Evolutionary conservation across 352 stramenopile species (phyloP).

Genomic region (Pythium rhizo-oryzae): DNA sequence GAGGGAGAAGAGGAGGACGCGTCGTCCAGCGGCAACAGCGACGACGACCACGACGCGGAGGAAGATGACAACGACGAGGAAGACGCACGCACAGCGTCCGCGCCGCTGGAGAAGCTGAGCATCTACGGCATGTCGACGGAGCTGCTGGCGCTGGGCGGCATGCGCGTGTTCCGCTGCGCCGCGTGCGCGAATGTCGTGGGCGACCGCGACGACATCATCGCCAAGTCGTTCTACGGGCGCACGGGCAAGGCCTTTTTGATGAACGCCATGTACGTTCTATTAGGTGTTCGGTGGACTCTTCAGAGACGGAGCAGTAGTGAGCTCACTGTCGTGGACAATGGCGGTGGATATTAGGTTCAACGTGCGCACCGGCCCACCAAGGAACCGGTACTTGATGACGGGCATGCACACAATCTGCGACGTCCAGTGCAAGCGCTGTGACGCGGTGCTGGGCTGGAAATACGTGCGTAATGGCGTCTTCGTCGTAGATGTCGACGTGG

Average conservation of each 20-base stretch:
- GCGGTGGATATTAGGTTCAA: constrained; percentile 74
- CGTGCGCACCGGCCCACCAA: constrained; percentile 47
- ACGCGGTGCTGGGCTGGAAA: constrained; percentile 79
- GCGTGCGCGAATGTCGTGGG: constrained; percentile 67
- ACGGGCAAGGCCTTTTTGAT: constrained; percentile 79
- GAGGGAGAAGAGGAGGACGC: constrained; percentile 26
- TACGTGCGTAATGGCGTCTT: constrained; percentile 51
- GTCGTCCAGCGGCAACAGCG: constrained; percentile 16
- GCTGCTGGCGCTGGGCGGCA: constrained; percentile 47
- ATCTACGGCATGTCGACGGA: constrained; percentile 44
- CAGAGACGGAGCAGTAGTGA: too few species aligned
- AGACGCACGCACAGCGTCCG: constrained; percentile 14
- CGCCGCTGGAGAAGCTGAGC: constrained; percentile 18
- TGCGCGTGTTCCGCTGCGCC: constrained; percentile 63
- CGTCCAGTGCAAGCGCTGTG: constrained; percentile 62
- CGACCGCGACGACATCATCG: constrained; percentile 69
- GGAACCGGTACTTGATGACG: constrained; percentile 79
- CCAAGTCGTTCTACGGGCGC: constrained; percentile 79
- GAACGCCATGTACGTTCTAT: constrained; percentile 69
- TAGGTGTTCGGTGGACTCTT: not conserved
- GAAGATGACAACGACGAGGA: constrained; percentile 18
- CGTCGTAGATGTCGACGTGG: not conserved
- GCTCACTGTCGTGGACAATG: not conserved
- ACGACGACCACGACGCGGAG: not conserved
- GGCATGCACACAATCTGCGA: constrained; percentile 82